Evolutionary conservation across 1,284 basidiomycete genomes (phyloP).

Genomic region (Trametes pubescens): DNA sequence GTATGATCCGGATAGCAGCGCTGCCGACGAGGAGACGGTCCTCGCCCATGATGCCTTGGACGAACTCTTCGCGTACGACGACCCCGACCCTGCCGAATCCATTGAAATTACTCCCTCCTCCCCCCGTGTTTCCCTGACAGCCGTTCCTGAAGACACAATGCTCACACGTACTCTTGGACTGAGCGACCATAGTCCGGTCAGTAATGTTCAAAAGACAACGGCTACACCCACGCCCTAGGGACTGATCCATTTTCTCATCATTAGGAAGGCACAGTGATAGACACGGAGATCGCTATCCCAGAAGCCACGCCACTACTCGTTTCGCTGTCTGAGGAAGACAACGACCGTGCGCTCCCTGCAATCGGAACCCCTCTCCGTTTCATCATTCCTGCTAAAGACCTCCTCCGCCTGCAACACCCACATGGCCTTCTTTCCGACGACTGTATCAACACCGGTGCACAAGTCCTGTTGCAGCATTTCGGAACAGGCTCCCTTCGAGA

Average conservation of each 20-base stretch:
- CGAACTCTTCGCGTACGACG: neutral
- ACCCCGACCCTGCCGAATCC: neutral
- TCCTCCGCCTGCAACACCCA: neutral
- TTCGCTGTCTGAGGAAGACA: neutral
- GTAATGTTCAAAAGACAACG: too few species aligned
- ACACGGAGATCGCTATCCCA: too few species aligned
- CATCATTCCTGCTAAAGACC: neutral
- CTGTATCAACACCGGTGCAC: constrained; percentile 16
- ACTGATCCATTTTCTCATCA: neutral
- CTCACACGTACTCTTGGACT: too few species aligned
- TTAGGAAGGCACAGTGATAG: neutral
- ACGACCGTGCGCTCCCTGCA: neutral
- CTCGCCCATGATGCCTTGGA: constrained; percentile 7
- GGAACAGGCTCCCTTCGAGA: neutral
- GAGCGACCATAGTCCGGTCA: too few species aligned
- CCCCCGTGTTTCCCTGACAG: neutral
- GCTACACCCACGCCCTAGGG: too few species aligned
- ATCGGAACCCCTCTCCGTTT: neutral
- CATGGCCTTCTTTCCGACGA: constrained; percentile 12
- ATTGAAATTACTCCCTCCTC: neutral
- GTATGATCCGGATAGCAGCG: neutral
- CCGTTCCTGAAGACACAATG: neutral
- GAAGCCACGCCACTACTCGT: neutral
- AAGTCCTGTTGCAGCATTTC: constrained; percentile 5
- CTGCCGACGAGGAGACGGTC: neutral